A percentile compares a stretch with the other conserved stretches of the same genome.
These are phyloP conservation scores for Epicoccum nigrum DNA, from an alignment of 2,329 filamentous ascomycete genomes.

Conservation along the genomic window DNA sequence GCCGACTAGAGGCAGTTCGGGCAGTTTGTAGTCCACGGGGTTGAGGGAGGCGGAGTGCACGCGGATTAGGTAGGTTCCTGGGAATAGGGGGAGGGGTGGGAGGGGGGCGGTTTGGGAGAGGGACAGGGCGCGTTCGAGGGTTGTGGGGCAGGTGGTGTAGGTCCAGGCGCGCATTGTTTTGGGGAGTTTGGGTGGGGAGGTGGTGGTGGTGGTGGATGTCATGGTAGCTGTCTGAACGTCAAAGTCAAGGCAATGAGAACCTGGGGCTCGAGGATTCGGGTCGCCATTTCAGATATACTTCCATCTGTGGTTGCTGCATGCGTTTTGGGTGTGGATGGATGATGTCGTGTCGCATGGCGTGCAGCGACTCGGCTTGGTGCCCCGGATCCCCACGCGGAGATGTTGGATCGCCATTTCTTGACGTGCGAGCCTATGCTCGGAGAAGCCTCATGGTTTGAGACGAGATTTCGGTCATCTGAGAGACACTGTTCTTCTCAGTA, in stretches of 20 bases:
- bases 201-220: constrained; percentile 2
- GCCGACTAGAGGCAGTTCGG: constrained; percentile 25
- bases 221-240: not conserved
- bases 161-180: constrained; percentile 35
- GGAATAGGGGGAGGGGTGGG: constrained; percentile 11
- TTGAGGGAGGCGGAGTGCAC: constrained; percentile 30
- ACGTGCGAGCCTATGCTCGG: too few relatives aligned
- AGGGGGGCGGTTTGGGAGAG: constrained; percentile 16
- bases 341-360: constrained; percentile 7
- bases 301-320: not conserved
- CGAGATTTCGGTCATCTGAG: too few relatives aligned
- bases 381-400: constrained; percentile 16
- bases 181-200: constrained; percentile 19
- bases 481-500: too few relatives aligned
- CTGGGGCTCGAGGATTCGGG: too few relatives aligned
- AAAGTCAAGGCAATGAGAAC: not conserved
- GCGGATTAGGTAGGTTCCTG: constrained; percentile 23
- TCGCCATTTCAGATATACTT: not conserved
- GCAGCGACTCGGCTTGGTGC: constrained; percentile 3
- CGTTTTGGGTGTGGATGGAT: not conserved
- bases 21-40: constrained; percentile 32
- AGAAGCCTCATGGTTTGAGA: not conserved
- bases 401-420: too few relatives aligned
- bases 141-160: constrained; percentile 20
- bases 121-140: constrained; percentile 21